Conservation (phyloP, 306 rosid species). For the Cercis canadensis region DNA sequence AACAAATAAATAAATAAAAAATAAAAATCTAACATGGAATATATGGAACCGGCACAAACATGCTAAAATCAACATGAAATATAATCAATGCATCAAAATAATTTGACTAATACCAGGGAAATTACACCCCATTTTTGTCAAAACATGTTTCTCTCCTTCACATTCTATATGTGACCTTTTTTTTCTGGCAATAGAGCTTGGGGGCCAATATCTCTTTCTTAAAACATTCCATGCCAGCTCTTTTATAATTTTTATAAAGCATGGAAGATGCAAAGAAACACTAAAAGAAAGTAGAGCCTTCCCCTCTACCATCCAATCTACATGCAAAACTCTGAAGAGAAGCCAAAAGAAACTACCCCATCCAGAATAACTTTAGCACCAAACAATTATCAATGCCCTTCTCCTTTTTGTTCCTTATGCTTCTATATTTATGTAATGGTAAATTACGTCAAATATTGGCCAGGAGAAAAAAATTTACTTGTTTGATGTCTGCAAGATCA, state of each 20-base stretch:
- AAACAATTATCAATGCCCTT: not conserved
- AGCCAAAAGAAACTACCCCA: not conserved
- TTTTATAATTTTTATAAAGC: not conserved
- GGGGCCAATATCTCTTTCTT: not conserved
- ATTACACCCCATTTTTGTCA: not conserved
- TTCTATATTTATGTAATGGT: not conserved
- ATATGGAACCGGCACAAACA: not conserved
- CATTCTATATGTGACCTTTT: not conserved
- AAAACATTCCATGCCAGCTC: not conserved
- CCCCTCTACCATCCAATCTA: no score
- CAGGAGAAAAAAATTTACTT: slow-evolving; percentile 51
- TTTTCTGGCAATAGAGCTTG: not conserved
- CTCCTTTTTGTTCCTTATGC: not conserved
- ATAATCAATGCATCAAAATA: no score
- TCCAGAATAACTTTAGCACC: not conserved
- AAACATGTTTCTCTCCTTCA: slow-evolving; percentile 12
- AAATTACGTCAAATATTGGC: no score
- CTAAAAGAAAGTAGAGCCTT: not conserved
- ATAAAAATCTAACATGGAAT: not conserved
- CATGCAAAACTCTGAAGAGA: no score
- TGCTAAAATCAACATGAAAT: slow-evolving; percentile 11
- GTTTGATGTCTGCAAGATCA: slow-evolving; percentile 70
- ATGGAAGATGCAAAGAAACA: not conserved
- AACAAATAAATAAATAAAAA: not conserved
- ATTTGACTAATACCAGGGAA: no score